A percentile compares a stretch with the other conserved stretches of the same genome.
These are phyloP conservation scores for Lasiodiplodia hormozganensis DNA, from an alignment of 2,329 filamentous ascomycete genomes.

Conservation along the genomic window DNA sequence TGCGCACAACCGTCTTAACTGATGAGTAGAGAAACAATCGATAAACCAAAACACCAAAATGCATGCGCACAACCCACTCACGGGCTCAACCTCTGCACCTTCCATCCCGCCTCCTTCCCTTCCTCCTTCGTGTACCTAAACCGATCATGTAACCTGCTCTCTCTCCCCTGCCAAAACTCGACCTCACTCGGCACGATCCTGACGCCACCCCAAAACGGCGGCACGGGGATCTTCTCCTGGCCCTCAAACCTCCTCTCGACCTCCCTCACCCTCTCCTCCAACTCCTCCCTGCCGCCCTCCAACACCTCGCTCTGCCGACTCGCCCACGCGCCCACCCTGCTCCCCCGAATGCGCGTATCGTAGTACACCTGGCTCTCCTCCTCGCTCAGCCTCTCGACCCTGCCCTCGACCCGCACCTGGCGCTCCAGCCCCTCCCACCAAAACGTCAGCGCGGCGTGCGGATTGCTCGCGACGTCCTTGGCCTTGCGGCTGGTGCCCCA, in stretches of 20 bases:
- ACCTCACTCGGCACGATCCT: conserved; percentile 83
- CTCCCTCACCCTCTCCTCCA: conserved; percentile 80
- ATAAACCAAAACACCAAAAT: not conserved
- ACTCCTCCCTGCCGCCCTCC: conserved; percentile 65
- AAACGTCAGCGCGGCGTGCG: conserved; percentile 83
- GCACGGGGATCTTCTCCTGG: conserved; percentile 81
- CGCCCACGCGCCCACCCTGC: conserved; percentile 90
- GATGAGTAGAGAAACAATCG: not conserved
- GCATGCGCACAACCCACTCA: conserved; percentile 44
- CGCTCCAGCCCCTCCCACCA: conserved; percentile 88
- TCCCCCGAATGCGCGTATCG: conserved; percentile 74
- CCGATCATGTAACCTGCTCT: conserved; percentile 90
- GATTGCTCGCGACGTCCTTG: conserved; percentile 73
- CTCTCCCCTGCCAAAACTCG: conserved; percentile 95
- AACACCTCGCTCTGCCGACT: conserved; percentile 86
- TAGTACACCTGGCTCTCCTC: conserved; percentile 76
- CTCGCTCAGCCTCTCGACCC: conserved; percentile 67
- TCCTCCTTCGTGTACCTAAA: conserved; percentile 78
- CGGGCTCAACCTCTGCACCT: conserved; percentile 76
- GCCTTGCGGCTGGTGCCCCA: conserved; percentile 77
- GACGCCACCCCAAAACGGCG: conserved; percentile 93
- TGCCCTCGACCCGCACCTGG: conserved; percentile 89
- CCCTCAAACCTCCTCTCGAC: conserved; percentile 77
- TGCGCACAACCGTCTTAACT: not conserved
- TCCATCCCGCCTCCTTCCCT: conserved; percentile 62